A percentile compares a stretch with the other conserved stretches of the same genome.
phyloP scores from a whole-genome alignment of 768 basidiomycete species.

The Coprinopsis marcescibilis region DNA sequence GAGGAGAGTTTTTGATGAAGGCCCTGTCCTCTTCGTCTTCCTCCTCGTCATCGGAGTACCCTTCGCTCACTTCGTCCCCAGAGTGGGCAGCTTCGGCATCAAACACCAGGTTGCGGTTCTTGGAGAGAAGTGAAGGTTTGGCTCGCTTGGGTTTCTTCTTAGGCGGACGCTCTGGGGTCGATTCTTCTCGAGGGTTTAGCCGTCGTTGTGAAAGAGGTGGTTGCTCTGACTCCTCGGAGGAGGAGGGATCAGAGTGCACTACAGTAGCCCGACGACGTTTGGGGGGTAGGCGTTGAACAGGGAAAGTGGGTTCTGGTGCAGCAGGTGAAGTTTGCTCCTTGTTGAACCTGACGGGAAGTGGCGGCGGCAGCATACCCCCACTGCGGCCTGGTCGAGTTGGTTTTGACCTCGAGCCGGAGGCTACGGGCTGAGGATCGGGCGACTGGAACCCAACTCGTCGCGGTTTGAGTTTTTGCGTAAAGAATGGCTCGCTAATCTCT shows the following conservation, averaged over 20 bases:
- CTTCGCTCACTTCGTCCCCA: constrained; percentile 70
- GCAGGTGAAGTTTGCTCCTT: constrained; percentile 12
- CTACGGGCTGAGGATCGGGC: background rate
- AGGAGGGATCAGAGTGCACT: constrained; percentile 14
- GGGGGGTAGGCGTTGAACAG: constrained; percentile 15
- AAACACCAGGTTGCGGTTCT: constrained; percentile 37
- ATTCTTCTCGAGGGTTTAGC: constrained; percentile 28
- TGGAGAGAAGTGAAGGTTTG: constrained; percentile 23
- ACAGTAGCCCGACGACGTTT: constrained; percentile 22
- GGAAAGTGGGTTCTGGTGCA: constrained; percentile 25
- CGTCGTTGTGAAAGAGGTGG: constrained; percentile 33
- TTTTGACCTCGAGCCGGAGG: background rate
- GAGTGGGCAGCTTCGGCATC: constrained; percentile 75
- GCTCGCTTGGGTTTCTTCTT: constrained; percentile 13
- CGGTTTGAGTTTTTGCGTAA: background rate
- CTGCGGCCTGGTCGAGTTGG: constrained; percentile 12
- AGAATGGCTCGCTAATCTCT: constrained; percentile 17
- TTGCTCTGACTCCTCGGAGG: constrained; percentile 13
- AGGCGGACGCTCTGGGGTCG: constrained; percentile 20
- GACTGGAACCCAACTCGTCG: background rate
- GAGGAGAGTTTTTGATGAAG: constrained; percentile 58
- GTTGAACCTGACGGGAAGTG: constrained; percentile 14
- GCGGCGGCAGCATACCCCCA: constrained; percentile 25
- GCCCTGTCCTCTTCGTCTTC: constrained; percentile 63
- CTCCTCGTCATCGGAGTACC: constrained; percentile 50